phyloP scores from a whole-genome alignment of 2,329 filamentous ascomycete species.

The Paraphaeosphaeria sporulosa region DNA sequence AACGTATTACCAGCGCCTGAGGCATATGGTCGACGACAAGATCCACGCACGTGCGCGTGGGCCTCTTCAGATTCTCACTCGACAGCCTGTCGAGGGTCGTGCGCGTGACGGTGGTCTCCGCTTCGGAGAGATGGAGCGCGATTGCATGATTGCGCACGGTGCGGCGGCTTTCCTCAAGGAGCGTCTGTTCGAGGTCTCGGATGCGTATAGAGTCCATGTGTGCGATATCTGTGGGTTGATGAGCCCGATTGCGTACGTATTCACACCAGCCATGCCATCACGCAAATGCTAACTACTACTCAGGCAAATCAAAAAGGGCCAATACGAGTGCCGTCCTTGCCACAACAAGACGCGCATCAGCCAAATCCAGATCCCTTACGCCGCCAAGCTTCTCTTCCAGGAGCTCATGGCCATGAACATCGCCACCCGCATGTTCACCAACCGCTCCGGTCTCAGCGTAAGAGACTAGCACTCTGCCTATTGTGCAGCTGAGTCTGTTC shows the following conservation, averaged over 20 bases:
- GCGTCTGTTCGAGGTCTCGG: constrained; percentile 94
- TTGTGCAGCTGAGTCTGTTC: neutral
- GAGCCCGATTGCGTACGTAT: constrained; percentile 96
- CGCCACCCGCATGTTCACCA: constrained; percentile 95
- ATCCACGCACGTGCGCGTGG: constrained; percentile 98
- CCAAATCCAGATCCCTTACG: constrained; percentile 97
- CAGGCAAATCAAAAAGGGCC: constrained; percentile 92
- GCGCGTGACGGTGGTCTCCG: constrained; percentile 96
- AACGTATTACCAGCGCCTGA: constrained; percentile 97
- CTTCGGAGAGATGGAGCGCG: constrained; percentile 99
- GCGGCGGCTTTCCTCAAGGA: constrained; percentile 97
- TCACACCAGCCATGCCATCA: neutral
- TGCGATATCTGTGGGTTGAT: constrained; percentile 99
- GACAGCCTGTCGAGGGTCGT: constrained; percentile 97
- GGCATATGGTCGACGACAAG: constrained; percentile 99
- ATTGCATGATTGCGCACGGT: constrained; percentile 99
- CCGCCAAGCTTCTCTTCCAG: constrained; percentile 97
- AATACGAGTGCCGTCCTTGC: constrained; percentile 96
- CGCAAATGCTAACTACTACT: constrained; percentile 27
- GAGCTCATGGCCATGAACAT: constrained; percentile 99
- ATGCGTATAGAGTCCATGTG: constrained; percentile 97
- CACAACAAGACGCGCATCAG: constrained; percentile 99
- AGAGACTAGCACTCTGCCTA: constrained; percentile 50
- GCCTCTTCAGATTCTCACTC: constrained; percentile 94
- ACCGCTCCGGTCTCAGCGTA: constrained; percentile 77